Percentiles rank a stretch among this genome's conserved stretches.
phyloP scores from a whole-genome alignment of 805 yeast species.

The Nakazawaea wickerhamii region DNA sequence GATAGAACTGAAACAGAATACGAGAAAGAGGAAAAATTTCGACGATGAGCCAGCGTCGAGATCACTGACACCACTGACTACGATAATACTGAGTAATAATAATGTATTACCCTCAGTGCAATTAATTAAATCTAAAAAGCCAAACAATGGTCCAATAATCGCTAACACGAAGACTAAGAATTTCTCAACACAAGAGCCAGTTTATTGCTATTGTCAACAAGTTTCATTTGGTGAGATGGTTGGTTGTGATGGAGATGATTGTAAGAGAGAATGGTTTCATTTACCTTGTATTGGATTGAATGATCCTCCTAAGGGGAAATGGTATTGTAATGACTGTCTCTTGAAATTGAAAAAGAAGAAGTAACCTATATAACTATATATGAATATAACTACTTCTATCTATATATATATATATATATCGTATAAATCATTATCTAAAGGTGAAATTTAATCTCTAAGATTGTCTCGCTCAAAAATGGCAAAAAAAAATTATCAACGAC shows the following conservation, averaged over 20 bases:
- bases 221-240: slow-evolving; percentile 99
- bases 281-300: slow-evolving; percentile 86
- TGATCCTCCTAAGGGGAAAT: slow-evolving; percentile 80
- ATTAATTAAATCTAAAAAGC: background rate
- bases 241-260: slow-evolving; percentile 93
- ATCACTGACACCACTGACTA: slow-evolving; percentile 6
- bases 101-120: slow-evolving; percentile 1
- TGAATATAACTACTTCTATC: too few relatives aligned
- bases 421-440: too few relatives aligned
- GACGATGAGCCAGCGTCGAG: slow-evolving; percentile 2
- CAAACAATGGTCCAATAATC: background rate
- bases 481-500: too few relatives aligned
- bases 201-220: slow-evolving; percentile 94
- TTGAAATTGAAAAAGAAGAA: slow-evolving; percentile 30
- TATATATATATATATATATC: too few relatives aligned
- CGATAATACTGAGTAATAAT: slow-evolving; percentile 1
- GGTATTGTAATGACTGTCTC: slow-evolving; percentile 71
- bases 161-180: slow-evolving; percentile 20
- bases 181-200: slow-evolving; percentile 67
- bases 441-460: too few relatives aligned
- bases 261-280: slow-evolving; percentile 95
- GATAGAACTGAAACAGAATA: background rate
- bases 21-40: slow-evolving; percentile 6
- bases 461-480: too few relatives aligned
- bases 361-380: slow-evolving; percentile 17